Conservation (phyloP, 2,329 filamentous ascomycete species). For the Pseudogymnoascus sp. region DNA sequence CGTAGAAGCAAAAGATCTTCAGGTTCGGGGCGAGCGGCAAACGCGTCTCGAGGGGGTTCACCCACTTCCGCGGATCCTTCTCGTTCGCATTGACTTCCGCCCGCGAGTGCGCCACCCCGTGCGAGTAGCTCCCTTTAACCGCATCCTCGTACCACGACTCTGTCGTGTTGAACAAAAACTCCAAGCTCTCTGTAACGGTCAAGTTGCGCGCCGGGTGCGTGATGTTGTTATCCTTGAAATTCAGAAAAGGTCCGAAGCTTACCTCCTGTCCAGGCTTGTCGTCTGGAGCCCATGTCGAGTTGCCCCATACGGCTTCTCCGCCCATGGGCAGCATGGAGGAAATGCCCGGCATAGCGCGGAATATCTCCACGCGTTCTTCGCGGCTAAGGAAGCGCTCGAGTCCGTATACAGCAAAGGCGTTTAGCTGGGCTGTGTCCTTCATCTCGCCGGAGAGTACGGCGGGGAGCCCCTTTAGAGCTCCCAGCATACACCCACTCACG, state of each 20-base stretch:
- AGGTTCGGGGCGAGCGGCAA: constrained; percentile 79
- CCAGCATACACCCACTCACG: constrained; percentile 95
- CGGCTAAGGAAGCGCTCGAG: constrained; percentile 90
- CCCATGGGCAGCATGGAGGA: constrained; percentile 95
- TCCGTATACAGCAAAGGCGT: constrained; percentile 92
- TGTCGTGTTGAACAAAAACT: constrained; percentile 67
- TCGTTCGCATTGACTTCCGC: constrained; percentile 77
- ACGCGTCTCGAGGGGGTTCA: constrained; percentile 85
- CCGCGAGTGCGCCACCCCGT: constrained; percentile 72
- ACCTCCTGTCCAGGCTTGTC: constrained; percentile 64
- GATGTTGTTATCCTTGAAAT: constrained; percentile 63
- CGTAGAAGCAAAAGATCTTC: constrained; percentile 97
- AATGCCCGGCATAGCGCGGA: constrained; percentile 93
- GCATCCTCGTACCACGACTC: constrained; percentile 80
- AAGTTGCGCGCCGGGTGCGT: constrained; percentile 63
- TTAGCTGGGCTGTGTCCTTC: constrained; percentile 95
- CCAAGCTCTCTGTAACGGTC: constrained; percentile 67
- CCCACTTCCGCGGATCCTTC: constrained; percentile 72
- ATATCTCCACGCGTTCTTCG: constrained; percentile 84
- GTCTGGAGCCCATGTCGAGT: constrained; percentile 77
- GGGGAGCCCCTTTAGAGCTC: constrained; percentile 81
- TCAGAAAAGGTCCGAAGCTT: constrained; percentile 73
- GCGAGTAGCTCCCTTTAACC: constrained; percentile 69
- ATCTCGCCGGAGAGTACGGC: constrained; percentile 93
- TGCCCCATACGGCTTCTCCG: constrained; percentile 91